Conservation (phyloP, 2,329 filamentous ascomycete species). For the Hypoxylon sp. region DNA sequence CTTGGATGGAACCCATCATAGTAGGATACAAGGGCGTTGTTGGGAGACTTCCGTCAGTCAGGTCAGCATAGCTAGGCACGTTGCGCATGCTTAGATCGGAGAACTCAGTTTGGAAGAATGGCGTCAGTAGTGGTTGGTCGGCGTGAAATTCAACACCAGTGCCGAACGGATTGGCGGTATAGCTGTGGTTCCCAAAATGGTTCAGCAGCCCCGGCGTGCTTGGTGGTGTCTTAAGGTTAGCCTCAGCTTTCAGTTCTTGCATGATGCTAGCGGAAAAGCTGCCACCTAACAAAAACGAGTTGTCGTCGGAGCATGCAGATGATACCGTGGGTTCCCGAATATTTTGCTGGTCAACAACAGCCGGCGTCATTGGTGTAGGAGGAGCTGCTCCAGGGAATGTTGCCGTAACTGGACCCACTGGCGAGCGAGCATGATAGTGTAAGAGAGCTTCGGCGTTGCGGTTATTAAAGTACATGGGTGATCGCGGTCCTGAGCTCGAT, state of each 20-base stretch:
- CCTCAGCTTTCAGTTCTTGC: slow-evolving; percentile 55
- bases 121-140: slow-evolving; percentile 66
- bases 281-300: slow-evolving; percentile 49
- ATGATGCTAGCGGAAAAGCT: slow-evolving; percentile 43
- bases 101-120: slow-evolving; percentile 64
- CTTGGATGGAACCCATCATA: slow-evolving; percentile 60
- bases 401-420: slow-evolving; percentile 57
- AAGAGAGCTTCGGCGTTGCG: slow-evolving; percentile 63
- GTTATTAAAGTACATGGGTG: slow-evolving; percentile 62
- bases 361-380: slow-evolving; percentile 65
- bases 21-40: slow-evolving; percentile 64
- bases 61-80: slow-evolving; percentile 64
- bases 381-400: slow-evolving; percentile 61
- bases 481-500: slow-evolving; percentile 58
- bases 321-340: slow-evolving; percentile 59
- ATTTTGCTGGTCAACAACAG: slow-evolving; percentile 57
- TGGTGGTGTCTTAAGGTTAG: slow-evolving; percentile 67
- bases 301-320: slow-evolving; percentile 59
- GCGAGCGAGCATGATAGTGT: slow-evolving; percentile 60
- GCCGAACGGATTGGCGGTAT: slow-evolving; percentile 53
- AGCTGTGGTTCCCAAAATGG: slow-evolving; percentile 59
- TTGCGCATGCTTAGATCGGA: slow-evolving; percentile 58
- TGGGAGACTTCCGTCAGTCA: slow-evolving; percentile 61
- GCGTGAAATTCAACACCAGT: slow-evolving; percentile 53
- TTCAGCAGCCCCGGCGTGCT: slow-evolving; percentile 66